Conservation (phyloP, 192 early-diverging fungal genomes). For the Neocallimastix lanati region DNA sequence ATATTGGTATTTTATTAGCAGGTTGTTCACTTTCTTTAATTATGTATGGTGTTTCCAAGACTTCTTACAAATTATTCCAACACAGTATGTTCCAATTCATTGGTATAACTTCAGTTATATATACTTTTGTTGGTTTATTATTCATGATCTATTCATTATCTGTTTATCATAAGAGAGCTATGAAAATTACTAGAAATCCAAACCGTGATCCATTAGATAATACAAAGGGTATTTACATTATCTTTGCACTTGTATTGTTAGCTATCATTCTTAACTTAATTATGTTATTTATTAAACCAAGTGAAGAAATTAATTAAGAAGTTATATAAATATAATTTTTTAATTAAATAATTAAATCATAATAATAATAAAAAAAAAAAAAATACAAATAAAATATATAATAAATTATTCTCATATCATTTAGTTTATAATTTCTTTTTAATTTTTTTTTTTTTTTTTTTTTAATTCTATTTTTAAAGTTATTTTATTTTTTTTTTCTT, state of each 20-base stretch:
- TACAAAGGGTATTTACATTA: neutral
- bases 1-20: neutral
- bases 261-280: neutral
- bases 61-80: neutral
- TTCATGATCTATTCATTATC: slow-evolving; percentile 53
- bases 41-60: neutral
- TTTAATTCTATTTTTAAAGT: too few relatives aligned
- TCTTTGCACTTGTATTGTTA: neutral
- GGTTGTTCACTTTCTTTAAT: neutral
- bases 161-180: slow-evolving; percentile 47
- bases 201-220: neutral
- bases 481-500: too few relatives aligned
- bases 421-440: too few relatives aligned
- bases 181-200: slow-evolving; percentile 22
- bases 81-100: neutral
- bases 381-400: too few relatives aligned
- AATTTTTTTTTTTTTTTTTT: too few relatives aligned
- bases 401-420: too few relatives aligned
- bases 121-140: slow-evolving; percentile 44
- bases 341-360: too few relatives aligned
- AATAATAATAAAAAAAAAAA: too few relatives aligned
- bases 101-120: slow-evolving; percentile 45
- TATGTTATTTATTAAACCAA: neutral
- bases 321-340: too few relatives aligned
- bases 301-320: neutral